These are phyloP conservation scores for Pyricularia grisea DNA, from an alignment of 2,329 filamentous ascomycete genomes.

Conservation along the genomic window DNA sequence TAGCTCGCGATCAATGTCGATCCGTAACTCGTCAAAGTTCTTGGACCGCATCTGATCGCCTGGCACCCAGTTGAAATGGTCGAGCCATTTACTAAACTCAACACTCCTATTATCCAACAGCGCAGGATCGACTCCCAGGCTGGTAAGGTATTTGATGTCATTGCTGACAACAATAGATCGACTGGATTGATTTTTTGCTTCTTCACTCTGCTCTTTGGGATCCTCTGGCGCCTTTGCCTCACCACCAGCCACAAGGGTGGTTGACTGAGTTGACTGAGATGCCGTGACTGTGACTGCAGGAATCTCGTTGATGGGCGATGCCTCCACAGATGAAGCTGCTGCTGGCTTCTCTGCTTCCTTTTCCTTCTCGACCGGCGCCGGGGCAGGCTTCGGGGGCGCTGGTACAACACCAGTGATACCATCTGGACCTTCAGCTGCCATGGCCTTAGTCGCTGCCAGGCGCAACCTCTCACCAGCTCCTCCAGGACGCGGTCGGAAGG, in stretches of 20 bases:
- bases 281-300: conserved; percentile 52
- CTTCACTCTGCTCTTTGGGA: conserved; percentile 17
- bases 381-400: conserved; percentile 50
- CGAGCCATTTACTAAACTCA: conserved; percentile 74
- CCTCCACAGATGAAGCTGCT: conserved; percentile 19
- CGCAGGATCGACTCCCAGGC: conserved; percentile 66
- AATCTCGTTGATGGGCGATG: conserved; percentile 26
- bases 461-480: conserved; percentile 75
- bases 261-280: conserved; percentile 30
- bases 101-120: conserved; percentile 68
- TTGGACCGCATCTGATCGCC: conserved; percentile 66
- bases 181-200: conserved; percentile 33
- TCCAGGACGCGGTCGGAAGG: conserved; percentile 80
- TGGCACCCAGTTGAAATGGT: conserved; percentile 80
- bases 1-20: conserved; percentile 77
- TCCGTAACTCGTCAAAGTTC: conserved; percentile 70
- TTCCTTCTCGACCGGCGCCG: conserved; percentile 10
- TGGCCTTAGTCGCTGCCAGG: conserved; percentile 46
- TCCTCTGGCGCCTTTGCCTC: conserved; percentile 23
- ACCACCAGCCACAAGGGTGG: conserved; percentile 27
- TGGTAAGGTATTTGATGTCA: conserved; percentile 68
- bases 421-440: conserved; percentile 62
- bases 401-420: conserved; percentile 85
- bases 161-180: conserved; percentile 61
- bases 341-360: conserved; percentile 21